Base-by-base conservation (phyloP, 805 yeast species). In the Yamadazyma endophytica region DNA sequence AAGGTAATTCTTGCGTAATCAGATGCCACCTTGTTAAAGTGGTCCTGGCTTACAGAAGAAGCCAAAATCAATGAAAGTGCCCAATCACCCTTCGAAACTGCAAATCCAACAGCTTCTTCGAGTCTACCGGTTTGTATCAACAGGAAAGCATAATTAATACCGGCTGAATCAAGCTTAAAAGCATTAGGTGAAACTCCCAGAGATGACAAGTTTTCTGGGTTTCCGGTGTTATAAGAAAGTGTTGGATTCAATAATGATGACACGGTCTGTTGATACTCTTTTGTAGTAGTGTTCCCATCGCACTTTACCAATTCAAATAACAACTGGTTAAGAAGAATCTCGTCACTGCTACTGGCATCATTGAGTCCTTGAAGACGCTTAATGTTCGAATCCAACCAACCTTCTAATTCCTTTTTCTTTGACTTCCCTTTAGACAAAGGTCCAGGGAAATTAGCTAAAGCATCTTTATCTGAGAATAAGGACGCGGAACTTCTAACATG, bases 61-160 rank as follows among this genome's bases (percentile, higher is more conserved):
- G 94, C 79, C 29, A 89, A 61, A 18, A 87, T 52, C 33, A 90
- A 56, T 0, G 96, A 82, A 54, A 88, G 64, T 0, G 90, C 78
- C 82, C 85, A 89, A 42, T 85, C 84, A 7, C 76, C 72, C 32
- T 75, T 72, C 2, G 70, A 63, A 13, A 88, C 52, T 1, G 92
- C 79, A 33, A 67, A 60, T 15, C 70, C 64, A 28, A 88, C 56
- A 0, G 96, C 96, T 4, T 67, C 71, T 9, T 73, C 75, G 15
- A 78, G 73, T 35, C 79, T 68, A 1, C 96, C 96, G 4, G 61
- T 55, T 42, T 77, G 79, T 23, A 78, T 59, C 25, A 64, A 42
- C 24, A 46, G 39, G 44, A 61, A 61, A 3, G 61, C 56, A 17
- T 49, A 43, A 35, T 56, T 53, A 11, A 56, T 40, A 0, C 68